Evolutionary conservation across 306 rosid species (phyloP).

Genomic region (Sphenostylis stenocarpa): DNA sequence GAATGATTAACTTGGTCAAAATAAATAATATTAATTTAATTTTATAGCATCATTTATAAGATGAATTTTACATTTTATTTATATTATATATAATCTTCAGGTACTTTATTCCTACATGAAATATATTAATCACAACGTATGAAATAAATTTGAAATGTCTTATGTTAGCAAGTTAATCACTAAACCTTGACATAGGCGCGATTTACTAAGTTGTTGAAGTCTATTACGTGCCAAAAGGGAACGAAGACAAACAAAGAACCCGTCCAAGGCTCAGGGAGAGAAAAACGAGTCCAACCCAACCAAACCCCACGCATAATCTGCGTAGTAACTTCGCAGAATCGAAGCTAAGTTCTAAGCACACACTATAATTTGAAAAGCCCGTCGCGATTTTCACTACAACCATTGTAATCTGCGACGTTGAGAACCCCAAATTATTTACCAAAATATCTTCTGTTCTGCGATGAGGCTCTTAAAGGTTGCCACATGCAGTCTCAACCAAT

Average conservation of each 20-base stretch:
- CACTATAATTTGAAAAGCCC: neutral
- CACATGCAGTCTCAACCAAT: constrained; percentile 90
- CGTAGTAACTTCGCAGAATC: constrained; percentile 31
- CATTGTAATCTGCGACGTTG: neutral
- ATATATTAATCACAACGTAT: too few relatives aligned
- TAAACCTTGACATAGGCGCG: too few relatives aligned
- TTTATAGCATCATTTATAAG: too few relatives aligned
- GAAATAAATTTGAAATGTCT: too few relatives aligned
- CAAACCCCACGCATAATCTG: neutral
- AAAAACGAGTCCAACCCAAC: neutral
- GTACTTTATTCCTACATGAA: too few relatives aligned
- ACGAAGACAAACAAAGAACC: neutral
- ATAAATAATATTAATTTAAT: too few relatives aligned
- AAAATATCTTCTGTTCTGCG: neutral
- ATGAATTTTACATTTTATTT: too few relatives aligned
- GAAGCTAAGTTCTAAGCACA: constrained; percentile 12
- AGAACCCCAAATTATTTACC: neutral
- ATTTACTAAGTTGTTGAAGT: too few relatives aligned
- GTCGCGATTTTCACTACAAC: neutral
- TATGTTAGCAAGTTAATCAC: too few relatives aligned
- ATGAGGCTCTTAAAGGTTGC: constrained; percentile 95
- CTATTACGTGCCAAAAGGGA: constrained; percentile 7
- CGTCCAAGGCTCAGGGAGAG: constrained; percentile 46
- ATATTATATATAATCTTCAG: too few relatives aligned
- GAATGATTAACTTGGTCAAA: too few relatives aligned